Base-by-base conservation (phyloP, 352 stramenopile genomes). In the Phytophthora parvispora region DNA sequence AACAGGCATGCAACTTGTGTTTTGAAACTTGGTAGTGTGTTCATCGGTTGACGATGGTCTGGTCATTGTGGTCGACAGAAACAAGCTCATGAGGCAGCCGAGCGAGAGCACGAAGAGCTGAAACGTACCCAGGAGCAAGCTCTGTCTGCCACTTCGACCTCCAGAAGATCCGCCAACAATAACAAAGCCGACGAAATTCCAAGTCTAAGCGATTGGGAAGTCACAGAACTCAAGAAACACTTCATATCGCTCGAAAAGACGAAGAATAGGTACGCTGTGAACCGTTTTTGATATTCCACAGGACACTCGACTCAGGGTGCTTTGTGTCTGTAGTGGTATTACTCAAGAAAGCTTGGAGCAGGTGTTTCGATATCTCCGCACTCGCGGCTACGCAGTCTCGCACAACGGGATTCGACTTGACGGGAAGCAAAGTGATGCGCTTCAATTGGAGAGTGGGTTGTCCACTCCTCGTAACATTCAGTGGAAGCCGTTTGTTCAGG, bases 171-270 rank as follows among this genome's bases (percentile, higher is more conserved):
- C 45, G 1, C 16, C 20, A 66, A 51, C 32, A 48, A 67, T 25
- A 65, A 65, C 13, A 67, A 67, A 50, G 38, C 6, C 29, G 34
- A 64, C n/a, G 25, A 38, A 38, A 47, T 82, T 45, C 63, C 42
- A 55, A 51, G 62, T 5, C 61, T 91, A 9, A 65, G 86, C 65
- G 75, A 81, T 12, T 92, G 83, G 81, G 86, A 92, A 52, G 9
- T 84, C 1, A 69, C 74, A 53, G 64, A 68, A 16, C 61, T 92
- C 2, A 78, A 83, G 24, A 91, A 87, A 49, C 27, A 73, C 32
- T 94, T 92, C 28, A 73, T 76, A 22, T 64, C 54, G 1, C 50
- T 90, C 4, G 83, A 92, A 70, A 59, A 75, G 18, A 69, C 66
- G 28, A 77, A 74, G 16, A 78, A 83, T 49, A 66, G 64, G 80